Base-by-base conservation (phyloP, 306 rosid species). In the Fragaria nilgerrensis region DNA sequence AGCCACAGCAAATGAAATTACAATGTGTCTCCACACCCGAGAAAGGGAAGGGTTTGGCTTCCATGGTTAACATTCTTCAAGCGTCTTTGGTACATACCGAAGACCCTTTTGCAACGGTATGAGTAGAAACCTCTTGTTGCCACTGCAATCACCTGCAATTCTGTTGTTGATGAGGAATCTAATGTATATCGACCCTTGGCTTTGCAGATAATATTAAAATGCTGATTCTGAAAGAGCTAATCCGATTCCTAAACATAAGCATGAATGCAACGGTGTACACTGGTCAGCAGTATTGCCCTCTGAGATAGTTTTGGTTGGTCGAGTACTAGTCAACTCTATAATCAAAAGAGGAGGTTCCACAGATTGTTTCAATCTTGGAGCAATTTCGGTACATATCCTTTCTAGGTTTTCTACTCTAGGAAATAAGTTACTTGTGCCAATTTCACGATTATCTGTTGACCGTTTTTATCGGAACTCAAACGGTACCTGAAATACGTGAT, bases 291-390 rank as follows among this genome's bases (percentile, higher is more conserved):
- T 91, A 63, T 78, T 93, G 59, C 96, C 98, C 10, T 74, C 97
- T 49, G 97, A 93, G 79, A 82, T 93, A 81, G 98, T 88, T 85
- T 91, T 93, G 87, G 93, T 93, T 74, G 96, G 98, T 68, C 89
- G 97, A 77, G 72, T 88, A 52, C 77, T 93, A 11, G 86, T 85
- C 0, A 88, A 85, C 75, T 86, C 81, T 77, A 67, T 76, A 65
- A 79, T 79, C 36, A 76, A 80, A 29, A 86, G 82, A 63, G 79
- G 81, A 70, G 73, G 79, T 62, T 79, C 76, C 23, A 73, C 50
- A 29, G 83, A 84, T 81, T 81, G 55, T 79, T 34, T 81, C 48
- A 75, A 77, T 66, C 77, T 87, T 45, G 79, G 77, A 70, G 86
- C 83, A 81, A 78, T 72, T 22, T 84, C 87, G 97, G 98, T 93